Base-by-base conservation (phyloP, 164 flowering plant species). In the Vitis amurensis region DNA sequence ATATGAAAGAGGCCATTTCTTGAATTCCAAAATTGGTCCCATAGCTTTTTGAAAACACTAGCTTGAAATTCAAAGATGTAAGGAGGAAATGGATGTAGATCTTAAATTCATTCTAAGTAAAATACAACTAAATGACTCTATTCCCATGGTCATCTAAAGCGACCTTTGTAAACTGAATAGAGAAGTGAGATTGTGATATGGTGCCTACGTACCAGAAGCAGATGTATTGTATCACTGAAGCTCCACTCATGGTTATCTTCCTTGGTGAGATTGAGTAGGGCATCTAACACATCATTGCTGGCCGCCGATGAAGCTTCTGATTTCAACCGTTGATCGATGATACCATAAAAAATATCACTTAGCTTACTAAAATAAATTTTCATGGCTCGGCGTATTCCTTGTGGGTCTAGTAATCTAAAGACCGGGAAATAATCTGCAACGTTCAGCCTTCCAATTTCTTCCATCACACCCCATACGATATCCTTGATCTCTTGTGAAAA, bases 341-440 rank as follows among this genome's bases (percentile, higher is more conserved):
- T 50, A 0, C 64, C 50, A 14, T 67, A 73, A 30, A 82, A 72
- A 27, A 74, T 11, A 8, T 55, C 61, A 55, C 76, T 29, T 27
- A 76, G 4, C 14, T 57, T 65, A 14, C 68, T 49, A 3, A 63
- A 65, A 61, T 70, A 44, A 16, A 2, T 16, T 1, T 29, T 69
- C 50, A 52, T 50, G 12, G 70, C 49, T 0, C 72, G 61, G 14
- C 74, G 19, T 9, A 70, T 63, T 1, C 82, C 79, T 53, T 80
- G 81, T 7, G 68, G 80, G 50, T 83, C 86, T 3, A 80, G 2
- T 14, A 8, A 2, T 15, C 67, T 23, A n/a, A 83, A 56, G 0
- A 52, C 37, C 11, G 86, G 83, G 30, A 76, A 76, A 44, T 50
- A 80, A 50, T 82, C 83, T 2, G 67, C 68, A 6, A 78, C 0